Evolutionary conservation across 768 basidiomycete species (phyloP), one percentile per base, ranked within the genome.

Genomic region (Chalciporus chontae): DNA sequence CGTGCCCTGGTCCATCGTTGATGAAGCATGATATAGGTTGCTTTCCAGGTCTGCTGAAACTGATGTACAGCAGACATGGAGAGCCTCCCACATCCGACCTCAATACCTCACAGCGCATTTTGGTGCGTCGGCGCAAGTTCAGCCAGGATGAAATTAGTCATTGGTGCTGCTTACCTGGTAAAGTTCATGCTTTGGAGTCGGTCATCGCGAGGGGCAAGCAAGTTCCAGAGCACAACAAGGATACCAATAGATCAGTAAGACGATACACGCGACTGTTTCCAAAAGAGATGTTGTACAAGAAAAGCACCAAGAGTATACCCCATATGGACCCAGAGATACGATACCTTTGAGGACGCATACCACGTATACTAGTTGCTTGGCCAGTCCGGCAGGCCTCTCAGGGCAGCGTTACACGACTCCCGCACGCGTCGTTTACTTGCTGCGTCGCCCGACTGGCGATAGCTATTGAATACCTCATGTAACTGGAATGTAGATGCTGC

Each of bases 371-470:
- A 65, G 40, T 61, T 61, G 17, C 53, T 68, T 0, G 89, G 89
- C 83, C 84, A 91, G 51, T 86, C 85, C 2, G 89, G 88, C n/a
- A 90, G 67, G 37, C 76, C 75, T 36, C 74, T 73, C 40, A 91
- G 63, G 6, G 89, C 85, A 11, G 87, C 86, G 59, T 91, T 91
- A 43, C 82, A 83, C 3, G 84, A 81, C 64, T 91, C 87, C 27
- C 86, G 79, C 9, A 91, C 89, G 19, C 87, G 80, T 18, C 74
- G 74, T 64, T 88, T 90, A 60, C 86, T 85, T 6, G 85, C 79
- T 23, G 72, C 47, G 64, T 91, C 89, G 3, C 75, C 73, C 7
- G 89, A 90, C 41, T 87, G 85, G 24, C 87, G 79, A 60, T 91
- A 91, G 8, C 83, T 83, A 17, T 72, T 56, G 56, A 78, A 81